Base-by-base conservation (phyloP, 371 early-diverging fungal genomes). In the Mortierella sp. region DNA sequence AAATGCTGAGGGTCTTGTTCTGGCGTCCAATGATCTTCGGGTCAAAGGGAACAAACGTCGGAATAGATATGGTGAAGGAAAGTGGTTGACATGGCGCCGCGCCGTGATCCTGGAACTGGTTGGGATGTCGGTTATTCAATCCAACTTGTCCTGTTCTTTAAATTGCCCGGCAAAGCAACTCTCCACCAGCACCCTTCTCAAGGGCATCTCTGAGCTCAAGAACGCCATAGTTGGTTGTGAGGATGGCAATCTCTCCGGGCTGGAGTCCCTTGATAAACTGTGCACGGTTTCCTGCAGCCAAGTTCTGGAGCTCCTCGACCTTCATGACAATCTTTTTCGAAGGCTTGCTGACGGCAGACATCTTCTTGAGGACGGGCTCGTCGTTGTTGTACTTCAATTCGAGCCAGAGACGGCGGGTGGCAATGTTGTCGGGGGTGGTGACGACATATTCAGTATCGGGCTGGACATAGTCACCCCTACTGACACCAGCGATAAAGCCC, bases 131-230 rank as follows among this genome's bases (percentile, higher is more conserved):
- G 68, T 41, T 68, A 35, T 6, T 68, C 18, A 29, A 71, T 63
- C 35, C 63, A 32, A 35, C 35, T 18, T 32, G 63, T 32, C 35
- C 38, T 35, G 38, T 56, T 21, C 38, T n/a, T 87, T 88, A 88
- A 58, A 76, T 77, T 21, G 82, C 96, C 82, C 97, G 92, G 83
- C 97, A 97, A 70, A 99, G 88, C 65, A 99, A 89, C 84, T 96
- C 96, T 70, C 99, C 99, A 60, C 98, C 98, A 29, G 96, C 92
- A 58, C 95, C 93, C 87, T 95, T 91, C 84, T 93, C 89, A 76
- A 98, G 88, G 4, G 99, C 99, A 56, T 97, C 98, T 83, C 97
- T 95, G 75, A 98, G 79, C 80, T 98, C 98, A 72, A 98, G 79
- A 24, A 98, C 95, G n/a, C 99, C 99, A 81, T 93, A 91, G 44